Percentiles rank a stretch among this genome's conserved stretches.
Evolutionary conservation across 768 basidiomycete species (phyloP).

Genomic region (Tylopilus cervinicoccineus): DNA sequence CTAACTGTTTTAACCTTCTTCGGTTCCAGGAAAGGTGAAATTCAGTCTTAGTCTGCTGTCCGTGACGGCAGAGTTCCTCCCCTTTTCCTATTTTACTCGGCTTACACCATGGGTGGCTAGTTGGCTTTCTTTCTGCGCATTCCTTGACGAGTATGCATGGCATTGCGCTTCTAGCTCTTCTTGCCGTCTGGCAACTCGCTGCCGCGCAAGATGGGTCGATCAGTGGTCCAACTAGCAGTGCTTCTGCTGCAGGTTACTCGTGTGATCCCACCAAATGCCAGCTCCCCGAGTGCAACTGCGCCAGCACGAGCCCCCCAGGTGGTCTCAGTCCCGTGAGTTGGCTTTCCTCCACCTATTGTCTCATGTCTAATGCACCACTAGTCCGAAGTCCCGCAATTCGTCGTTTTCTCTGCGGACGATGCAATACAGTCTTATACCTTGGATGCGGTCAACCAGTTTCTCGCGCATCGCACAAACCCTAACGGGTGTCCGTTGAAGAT

Average conservation of each 20-base stretch:
- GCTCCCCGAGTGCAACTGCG: constrained; percentile 3
- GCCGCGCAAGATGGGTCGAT: not conserved
- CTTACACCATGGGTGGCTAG: not conserved
- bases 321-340: not conserved
- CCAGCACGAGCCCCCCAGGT: not conserved
- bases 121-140: not conserved
- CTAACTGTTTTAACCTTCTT: not conserved
- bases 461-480: not conserved
- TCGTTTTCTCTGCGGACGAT: constrained; percentile 1
- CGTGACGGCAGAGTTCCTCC: not conserved
- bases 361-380: not conserved
- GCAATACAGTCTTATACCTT: not conserved
- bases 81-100: not conserved
- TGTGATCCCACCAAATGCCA: not conserved
- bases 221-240: not conserved
- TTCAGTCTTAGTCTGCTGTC: not conserved
- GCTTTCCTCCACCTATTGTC: not conserved
- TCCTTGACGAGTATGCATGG: not conserved
- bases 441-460: constrained; percentile 2
- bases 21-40: not conserved
- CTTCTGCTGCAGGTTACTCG: not conserved
- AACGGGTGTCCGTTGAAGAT: not conserved
- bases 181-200: not conserved
- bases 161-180: not conserved
- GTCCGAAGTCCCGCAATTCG: not conserved